Evolutionary conservation across 345 rosid genomes (phyloP), one percentile per base, ranked within the genome.

Genomic region (Ceriops zippeliana): DNA sequence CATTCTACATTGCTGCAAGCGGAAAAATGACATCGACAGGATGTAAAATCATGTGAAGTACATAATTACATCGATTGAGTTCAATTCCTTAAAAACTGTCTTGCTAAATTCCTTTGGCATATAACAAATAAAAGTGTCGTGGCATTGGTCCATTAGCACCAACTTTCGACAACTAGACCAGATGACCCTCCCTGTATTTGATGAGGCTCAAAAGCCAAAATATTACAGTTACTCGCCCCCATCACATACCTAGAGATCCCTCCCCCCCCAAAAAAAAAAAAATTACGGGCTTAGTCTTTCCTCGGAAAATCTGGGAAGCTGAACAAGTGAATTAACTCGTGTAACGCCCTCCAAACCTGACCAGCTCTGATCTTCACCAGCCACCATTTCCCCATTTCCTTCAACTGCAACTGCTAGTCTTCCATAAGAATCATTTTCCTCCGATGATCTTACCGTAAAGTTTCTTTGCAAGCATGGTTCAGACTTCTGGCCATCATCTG

Each of bases 281-380:
- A 31, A 52, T 69, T 73, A 89, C 32, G 85, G 75, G 73, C 69
- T 75, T 19, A 80, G 87, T 64, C 80, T 81, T 80, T 90, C 96
- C 76, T 73, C 93, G 0, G 90, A 88, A 81, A 96, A 96, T 85
- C 99, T 84, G 4, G 99, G 99, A 75, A 96, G 98, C 63, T 92
- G 98, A 69, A 96, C 97, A 7, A 96, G 91, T 3, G 99, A 96
- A 85, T 96, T 96, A 69, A 96, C 98, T 71, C 99, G 84, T 0
- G 99, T 92, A 38, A 92, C 96, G 2, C 99, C 98, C 83, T 96
- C 98, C 80, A 96, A 79, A 60, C 98, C 95, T 0, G 82, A 86
- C 99, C 99, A 96, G 66, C 86, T 81, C 71, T 92, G 96, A 68
- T 92, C 98, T 63, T 91, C 97, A 47, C 67, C 79, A 0, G 47